Evolutionary conservation across 768 basidiomycete genomes (phyloP).

Genomic region (Xerocomus potaroensis): DNA sequence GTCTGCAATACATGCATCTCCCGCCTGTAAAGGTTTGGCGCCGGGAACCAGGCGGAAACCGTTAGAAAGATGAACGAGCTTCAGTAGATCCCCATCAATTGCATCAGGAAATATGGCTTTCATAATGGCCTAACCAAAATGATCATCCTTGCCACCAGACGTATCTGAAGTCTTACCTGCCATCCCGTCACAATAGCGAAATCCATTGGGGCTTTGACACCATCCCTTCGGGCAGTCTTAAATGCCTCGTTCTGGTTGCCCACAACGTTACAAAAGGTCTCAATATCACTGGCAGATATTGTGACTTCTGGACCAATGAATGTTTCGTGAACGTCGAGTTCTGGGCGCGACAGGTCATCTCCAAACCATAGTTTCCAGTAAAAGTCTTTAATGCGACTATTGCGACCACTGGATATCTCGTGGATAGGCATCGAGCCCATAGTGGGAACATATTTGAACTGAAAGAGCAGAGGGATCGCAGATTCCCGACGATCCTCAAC

Average conservation of each 20-base stretch:
- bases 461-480: constrained; percentile 75
- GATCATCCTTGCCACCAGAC: constrained; percentile 3
- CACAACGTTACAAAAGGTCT: constrained; percentile 88
- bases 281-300: constrained; percentile 71
- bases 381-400: constrained; percentile 90
- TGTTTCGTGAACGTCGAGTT: constrained; percentile 74
- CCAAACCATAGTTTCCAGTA: constrained; percentile 99
- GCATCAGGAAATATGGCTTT: constrained; percentile 90
- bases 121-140: constrained; percentile 84
- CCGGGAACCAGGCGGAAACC: constrained; percentile 89
- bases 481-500: constrained; percentile 77
- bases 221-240: constrained; percentile 65
- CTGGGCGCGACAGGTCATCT: constrained; percentile 69
- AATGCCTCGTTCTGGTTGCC: constrained; percentile 92
- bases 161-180: constrained; percentile 61
- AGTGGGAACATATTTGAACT: constrained; percentile 83
- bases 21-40: constrained; percentile 69
- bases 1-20: constrained; percentile 87
- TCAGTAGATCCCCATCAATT: constrained; percentile 92
- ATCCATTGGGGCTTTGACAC: constrained; percentile 91
- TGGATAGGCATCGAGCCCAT: constrained; percentile 91
- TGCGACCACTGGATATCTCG: constrained; percentile 79
- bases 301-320: constrained; percentile 86
- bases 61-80: constrained; percentile 95
- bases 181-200: constrained; percentile 98